Base-by-base conservation (phyloP, 73 alveolate species). In the Vitrella brassicaformis region DNA sequence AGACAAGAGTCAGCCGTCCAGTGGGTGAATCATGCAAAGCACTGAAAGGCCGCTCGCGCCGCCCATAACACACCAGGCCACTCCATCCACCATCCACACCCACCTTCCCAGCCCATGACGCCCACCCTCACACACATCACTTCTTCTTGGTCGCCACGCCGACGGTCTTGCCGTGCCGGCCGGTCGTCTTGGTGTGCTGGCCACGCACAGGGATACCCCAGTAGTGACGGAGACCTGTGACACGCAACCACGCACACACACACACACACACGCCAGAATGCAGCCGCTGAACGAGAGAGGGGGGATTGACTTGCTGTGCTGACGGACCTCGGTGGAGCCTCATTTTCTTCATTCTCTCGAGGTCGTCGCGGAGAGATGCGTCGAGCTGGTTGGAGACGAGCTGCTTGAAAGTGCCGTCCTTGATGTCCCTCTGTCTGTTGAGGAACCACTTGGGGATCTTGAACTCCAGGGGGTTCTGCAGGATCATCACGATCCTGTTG, bases 311-410 rank as follows among this genome's bases (percentile, higher is more conserved):
- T 39, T 39, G 22, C 22, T 39, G 56, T 39, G 56, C 56, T 39
- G 56, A 89, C 73, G 91, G 90, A 79, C 99, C 99, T 89, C 98
- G 88, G 93, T 96, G 96, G 66, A 87, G 80, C 86, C 81, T 74
- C 88, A 94, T 95, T 86, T 95, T 95, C 96, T 96, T 96, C 95
- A 96, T 83, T 90, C 98, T 95, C 93, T 96, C 99, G 71, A 96
- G 79, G 89, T 96, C 99, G 86, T 96, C 97, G 81, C 97, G 87
- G 88, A 92, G 90, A 81, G 87, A 86, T 83, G 99, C 90, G 82
- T 94, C 99, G 85, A 90, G 81, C 67, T 85, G 88, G 88, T 94
- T 94, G 73, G 98, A 89, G 68, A 91, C 90, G 87, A 93, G 81
- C 79, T 94, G 97, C 73, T 93, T 71, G 76, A 85, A 79, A 66